Evolutionary conservation across 164 flowering plant genomes (phyloP).

Genomic region (Piper betle): DNA sequence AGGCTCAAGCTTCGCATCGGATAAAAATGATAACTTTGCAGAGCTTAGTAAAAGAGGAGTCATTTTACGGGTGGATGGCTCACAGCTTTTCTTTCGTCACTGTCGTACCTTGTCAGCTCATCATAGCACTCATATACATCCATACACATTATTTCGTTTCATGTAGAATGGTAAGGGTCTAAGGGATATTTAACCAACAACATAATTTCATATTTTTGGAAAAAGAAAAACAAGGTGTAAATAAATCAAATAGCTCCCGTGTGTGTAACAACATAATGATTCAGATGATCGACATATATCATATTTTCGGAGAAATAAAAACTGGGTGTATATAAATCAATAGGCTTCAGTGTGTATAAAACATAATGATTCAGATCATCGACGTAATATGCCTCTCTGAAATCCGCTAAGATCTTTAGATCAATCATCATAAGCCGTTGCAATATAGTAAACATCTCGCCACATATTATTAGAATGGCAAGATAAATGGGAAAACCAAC

Average conservation of each 20-base stretch:
- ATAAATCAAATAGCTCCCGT: neutral
- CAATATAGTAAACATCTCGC: too few relatives aligned
- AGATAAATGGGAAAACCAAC: too few relatives aligned
- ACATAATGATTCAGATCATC: conserved; percentile 9
- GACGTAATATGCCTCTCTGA: conserved; percentile 12
- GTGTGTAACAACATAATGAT: neutral
- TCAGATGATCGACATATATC: neutral
- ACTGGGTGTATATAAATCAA: neutral
- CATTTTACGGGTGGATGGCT: conserved; percentile 11
- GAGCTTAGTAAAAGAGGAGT: too few relatives aligned
- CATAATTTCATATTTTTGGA: neutral
- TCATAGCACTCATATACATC: conserved; percentile 10
- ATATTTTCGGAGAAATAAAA: neutral
- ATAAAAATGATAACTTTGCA: too few relatives aligned
- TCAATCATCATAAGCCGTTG: conserved; percentile 9
- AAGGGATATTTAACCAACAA: neutral
- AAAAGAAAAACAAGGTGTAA: neutral
- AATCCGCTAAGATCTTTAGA: conserved; percentile 12
- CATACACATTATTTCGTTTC: neutral
- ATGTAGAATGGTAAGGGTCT: neutral
- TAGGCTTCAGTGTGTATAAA: conserved; percentile 15
- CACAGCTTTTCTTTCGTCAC: conserved; percentile 9
- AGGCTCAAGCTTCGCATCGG: too few relatives aligned
- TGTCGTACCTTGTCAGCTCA: conserved; percentile 6
- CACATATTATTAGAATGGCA: neutral